A percentile compares a stretch with the other conserved stretches of the same genome.
phyloP scores from a whole-genome alignment of 768 basidiomycete species.

The Tulasnella calospora region DNA sequence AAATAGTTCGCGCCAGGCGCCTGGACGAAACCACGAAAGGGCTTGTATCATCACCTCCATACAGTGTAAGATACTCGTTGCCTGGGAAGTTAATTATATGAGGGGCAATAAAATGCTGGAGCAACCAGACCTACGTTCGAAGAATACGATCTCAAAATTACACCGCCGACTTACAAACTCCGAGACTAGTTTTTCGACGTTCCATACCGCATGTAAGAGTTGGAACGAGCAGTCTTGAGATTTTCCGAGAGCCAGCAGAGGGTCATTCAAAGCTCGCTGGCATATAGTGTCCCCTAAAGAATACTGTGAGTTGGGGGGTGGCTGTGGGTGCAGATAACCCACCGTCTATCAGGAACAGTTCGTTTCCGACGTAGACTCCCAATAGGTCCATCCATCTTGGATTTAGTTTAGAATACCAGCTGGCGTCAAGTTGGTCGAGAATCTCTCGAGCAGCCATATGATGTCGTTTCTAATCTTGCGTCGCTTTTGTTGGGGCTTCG shows the following conservation, averaged over 20 bases:
- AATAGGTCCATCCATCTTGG: constrained; percentile 62
- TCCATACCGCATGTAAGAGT: constrained; percentile 55
- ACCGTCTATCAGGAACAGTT: constrained; percentile 65
- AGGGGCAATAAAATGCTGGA: not conserved
- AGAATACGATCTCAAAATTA: constrained; percentile 62
- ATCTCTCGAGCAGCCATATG: not conserved
- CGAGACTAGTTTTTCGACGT: constrained; percentile 49
- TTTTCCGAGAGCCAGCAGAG: constrained; percentile 50
- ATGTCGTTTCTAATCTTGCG: not conserved
- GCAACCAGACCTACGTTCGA: constrained; percentile 42
- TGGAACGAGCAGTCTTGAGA: constrained; percentile 53
- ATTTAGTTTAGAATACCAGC: constrained; percentile 23
- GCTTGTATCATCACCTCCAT: constrained; percentile 7
- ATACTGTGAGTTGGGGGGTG: not conserved
- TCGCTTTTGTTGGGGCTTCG: not conserved
- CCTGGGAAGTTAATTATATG: not conserved
- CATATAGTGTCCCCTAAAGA: constrained; percentile 59
- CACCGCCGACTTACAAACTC: constrained; percentile 49
- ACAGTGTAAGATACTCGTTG: not conserved
- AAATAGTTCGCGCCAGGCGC: constrained; percentile 48
- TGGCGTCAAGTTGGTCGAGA: not conserved
- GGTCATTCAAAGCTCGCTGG: constrained; percentile 55
- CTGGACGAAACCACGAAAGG: constrained; percentile 39
- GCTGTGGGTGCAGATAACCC: not conserved
- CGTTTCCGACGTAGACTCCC: constrained; percentile 64